Conservation (phyloP, 1,284 basidiomycete species). For the Polyporus tsugae region DNA sequence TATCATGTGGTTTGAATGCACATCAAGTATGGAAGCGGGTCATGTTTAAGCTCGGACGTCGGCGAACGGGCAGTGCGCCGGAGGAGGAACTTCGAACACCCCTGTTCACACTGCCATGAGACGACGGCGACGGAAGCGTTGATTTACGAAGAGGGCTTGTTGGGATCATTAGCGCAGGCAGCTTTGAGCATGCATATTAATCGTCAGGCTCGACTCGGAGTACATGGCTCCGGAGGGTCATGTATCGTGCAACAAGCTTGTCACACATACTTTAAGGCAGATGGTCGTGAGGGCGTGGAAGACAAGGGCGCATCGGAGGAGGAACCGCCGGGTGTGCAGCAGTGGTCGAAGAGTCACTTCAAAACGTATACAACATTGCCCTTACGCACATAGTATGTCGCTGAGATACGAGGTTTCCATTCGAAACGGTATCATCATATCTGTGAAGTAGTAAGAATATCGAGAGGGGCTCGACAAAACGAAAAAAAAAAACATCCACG, state of each 20-base stretch:
- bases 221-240: background rate
- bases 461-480: too few relatives aligned
- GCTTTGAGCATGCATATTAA: background rate
- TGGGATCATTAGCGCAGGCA: background rate
- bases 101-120: background rate
- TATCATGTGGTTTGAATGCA: background rate
- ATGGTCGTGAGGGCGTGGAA: background rate
- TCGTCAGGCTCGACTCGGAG: background rate
- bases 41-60: background rate
- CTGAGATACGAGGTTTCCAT: background rate
- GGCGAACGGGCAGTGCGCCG: background rate
- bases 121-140: background rate
- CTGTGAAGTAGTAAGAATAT: too few relatives aligned
- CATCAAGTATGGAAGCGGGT: background rate
- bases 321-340: background rate
- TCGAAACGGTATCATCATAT: background rate
- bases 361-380: background rate
- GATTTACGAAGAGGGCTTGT: background rate
- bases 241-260: background rate
- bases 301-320: background rate
- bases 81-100: background rate
- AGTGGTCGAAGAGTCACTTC: background rate
- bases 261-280: background rate
- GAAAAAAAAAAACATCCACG: too few relatives aligned
- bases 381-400: background rate